Evolutionary conservation across 148 eudicot species (phyloP), one percentile per base, ranked within the genome.

Genomic region (Fagopyrum esculentum): DNA sequence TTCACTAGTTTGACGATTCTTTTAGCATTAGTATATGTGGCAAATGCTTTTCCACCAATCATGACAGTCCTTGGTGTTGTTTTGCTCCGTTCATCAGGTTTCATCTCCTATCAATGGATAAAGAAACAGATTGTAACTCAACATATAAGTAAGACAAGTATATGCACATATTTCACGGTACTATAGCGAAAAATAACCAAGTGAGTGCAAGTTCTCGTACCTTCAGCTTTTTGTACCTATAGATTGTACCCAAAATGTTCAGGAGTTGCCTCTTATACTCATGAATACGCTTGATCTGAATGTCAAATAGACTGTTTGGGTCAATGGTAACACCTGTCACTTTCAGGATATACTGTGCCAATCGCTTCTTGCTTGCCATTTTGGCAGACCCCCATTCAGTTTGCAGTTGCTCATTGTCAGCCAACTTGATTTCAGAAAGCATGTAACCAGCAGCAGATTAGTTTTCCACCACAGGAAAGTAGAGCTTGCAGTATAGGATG

Each of bases 21-120:
- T 84, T 89, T 95, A 70, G 99, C 99, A 85, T 92, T 95, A 54
- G 93, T 90, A 73, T 95, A 95, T 51, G 98, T 92, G 4, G 99
- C 98, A 85, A 92, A 92, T 63, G 99, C 99, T 84, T 95, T 95
- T 69, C 99, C 99, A 71, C 99, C 99, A 68, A 95, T 85, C 98
- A 95, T 95, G 80, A 90, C 81, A 60, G 97, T 90, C 74, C 99
- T 89, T n/a, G 97, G 83, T 51, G 94, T 92, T 19, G 92, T 83
- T 43, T 78, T 85, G 77, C 84, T 87, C 76, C 98, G 83, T 44
- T 92, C 94, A 76, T 89, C 97, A 22, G 96, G 89, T 82, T 85
- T 92, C 98, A 95, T 95, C 78, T 84, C 97, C 98, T 95, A 84
- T 74, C 46, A 80, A 57, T 47, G 69, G 80, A 71, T 30, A 49